phyloP scores from a whole-genome alignment of 1,284 basidiomycete genomes.

The Rhodotorula sp. region DNA sequence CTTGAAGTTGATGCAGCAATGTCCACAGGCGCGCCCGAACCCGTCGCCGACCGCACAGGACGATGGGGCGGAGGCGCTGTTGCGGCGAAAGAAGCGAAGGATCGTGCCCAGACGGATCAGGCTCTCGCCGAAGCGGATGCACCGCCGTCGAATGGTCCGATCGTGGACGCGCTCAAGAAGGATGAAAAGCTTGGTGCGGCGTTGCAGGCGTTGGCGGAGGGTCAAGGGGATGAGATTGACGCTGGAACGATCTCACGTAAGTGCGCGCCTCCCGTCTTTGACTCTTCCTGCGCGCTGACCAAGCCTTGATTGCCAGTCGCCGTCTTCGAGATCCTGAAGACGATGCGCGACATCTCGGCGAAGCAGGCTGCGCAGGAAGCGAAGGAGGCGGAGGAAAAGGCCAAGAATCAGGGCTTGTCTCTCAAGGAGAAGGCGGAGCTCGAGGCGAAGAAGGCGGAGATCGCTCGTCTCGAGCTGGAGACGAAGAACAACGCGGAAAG shows the following conservation, averaged over 20 bases:
- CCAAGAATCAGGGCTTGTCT: slow-evolving; percentile 10
- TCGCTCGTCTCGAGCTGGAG: slow-evolving; percentile 21
- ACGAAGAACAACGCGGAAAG: slow-evolving; percentile 11
- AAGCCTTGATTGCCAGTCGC: not conserved
- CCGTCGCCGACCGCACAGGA: slow-evolving; percentile 10
- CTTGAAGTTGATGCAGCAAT: not conserved
- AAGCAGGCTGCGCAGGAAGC: slow-evolving; percentile 20
- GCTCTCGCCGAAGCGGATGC: not conserved
- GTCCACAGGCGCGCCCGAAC: slow-evolving; percentile 21
- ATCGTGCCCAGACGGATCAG: not conserved
- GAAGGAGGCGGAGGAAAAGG: slow-evolving; percentile 10
- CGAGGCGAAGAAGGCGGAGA: slow-evolving; percentile 29
- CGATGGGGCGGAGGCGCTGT: slow-evolving; percentile 7
- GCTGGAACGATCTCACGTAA: not conserved
- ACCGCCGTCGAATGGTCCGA: not conserved
- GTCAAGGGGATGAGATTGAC: slow-evolving; percentile 3
- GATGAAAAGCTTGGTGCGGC: slow-evolving; percentile 7
- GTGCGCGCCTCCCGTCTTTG: not conserved
- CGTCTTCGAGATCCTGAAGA: slow-evolving; percentile 30
- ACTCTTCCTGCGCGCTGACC: not conserved
- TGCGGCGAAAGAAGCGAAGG: not conserved
- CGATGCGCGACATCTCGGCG: slow-evolving; percentile 18
- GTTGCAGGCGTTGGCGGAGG: slow-evolving; percentile 14
- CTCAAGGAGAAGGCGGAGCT: slow-evolving; percentile 24
- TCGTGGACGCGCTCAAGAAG: slow-evolving; percentile 4